phyloP scores from a whole-genome alignment of 306 rosid species.

The Calophaca sinica region DNA sequence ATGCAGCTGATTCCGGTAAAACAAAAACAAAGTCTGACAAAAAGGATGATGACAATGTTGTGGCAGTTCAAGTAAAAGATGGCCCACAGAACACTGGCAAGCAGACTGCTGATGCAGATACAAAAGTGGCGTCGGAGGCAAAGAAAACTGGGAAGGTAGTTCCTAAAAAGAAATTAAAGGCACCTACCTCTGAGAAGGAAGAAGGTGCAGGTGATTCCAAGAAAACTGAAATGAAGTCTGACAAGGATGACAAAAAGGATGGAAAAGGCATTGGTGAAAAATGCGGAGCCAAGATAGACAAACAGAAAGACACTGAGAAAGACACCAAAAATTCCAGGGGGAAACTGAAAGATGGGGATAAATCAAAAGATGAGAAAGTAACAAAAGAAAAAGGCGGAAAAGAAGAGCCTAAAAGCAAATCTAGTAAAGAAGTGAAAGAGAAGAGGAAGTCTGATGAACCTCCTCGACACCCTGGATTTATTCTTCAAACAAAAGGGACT shows the following conservation, averaged over 20 bases:
- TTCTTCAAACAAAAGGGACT: conserved; percentile 70
- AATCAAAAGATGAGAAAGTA: conserved; percentile 70
- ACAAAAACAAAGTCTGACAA: conserved; percentile 53
- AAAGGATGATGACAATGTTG: conserved; percentile 53
- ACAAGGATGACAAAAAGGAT: conserved; percentile 62
- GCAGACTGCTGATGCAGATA: conserved; percentile 58
- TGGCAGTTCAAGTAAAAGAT: conserved; percentile 48
- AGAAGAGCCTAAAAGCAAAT: conserved; percentile 72
- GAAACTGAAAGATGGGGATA: conserved; percentile 69
- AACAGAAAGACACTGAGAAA: conserved; percentile 60
- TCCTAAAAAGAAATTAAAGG: conserved; percentile 56
- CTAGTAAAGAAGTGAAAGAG: conserved; percentile 76
- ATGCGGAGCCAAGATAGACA: conserved; percentile 56
- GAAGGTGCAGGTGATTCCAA: conserved; percentile 48
- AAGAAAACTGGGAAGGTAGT: conserved; percentile 54
- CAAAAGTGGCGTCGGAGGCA: conserved; percentile 38
- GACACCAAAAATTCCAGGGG: conserved; percentile 53
- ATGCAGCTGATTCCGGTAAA: conserved; percentile 49
- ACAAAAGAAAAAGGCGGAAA: conserved; percentile 63
- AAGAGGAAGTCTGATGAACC: conserved; percentile 84
- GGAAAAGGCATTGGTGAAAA: conserved; percentile 59
- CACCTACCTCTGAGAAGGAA: conserved; percentile 50
- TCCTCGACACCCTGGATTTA: conserved; percentile 94
- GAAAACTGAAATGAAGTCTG: conserved; percentile 59
- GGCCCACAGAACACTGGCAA: conserved; percentile 47